phyloP scores from a whole-genome alignment of 1,284 basidiomycete species.

The Mycena sp. region DNA sequence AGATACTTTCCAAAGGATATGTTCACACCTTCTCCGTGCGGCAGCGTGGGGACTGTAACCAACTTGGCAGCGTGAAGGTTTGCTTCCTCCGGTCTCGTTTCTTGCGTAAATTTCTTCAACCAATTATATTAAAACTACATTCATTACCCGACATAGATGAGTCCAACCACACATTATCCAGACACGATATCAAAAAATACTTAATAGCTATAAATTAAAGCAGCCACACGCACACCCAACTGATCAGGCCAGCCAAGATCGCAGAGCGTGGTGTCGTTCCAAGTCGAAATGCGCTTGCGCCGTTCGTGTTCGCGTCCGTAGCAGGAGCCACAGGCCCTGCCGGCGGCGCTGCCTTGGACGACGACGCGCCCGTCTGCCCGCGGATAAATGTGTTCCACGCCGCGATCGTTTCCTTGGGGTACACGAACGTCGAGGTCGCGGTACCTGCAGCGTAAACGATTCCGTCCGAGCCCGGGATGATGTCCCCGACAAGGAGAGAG shows the following conservation, averaged over 20 bases:
- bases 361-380: conserved; percentile 12
- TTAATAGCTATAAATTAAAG: conserved; percentile 23
- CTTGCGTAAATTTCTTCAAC: too few relatives aligned
- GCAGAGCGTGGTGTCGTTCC: neutral
- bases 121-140: too few relatives aligned
- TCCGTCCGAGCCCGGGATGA: conserved; percentile 61
- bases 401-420: conserved; percentile 62
- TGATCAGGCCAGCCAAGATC: conserved; percentile 13
- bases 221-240: conserved; percentile 7
- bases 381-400: conserved; percentile 64
- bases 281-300: neutral
- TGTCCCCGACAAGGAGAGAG: conserved; percentile 52
- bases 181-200: conserved; percentile 2
- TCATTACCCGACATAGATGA: too few relatives aligned
- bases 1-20: too few relatives aligned
- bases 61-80: too few relatives aligned
- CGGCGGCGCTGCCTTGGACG: neutral
- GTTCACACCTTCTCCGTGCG: too few relatives aligned
- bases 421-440: conserved; percentile 61
- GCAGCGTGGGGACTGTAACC: too few relatives aligned
- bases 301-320: neutral
- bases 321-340: neutral
- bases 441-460: conserved; percentile 64
- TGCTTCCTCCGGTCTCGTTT: too few relatives aligned
- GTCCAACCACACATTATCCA: neutral